phyloP scores from a whole-genome alignment of 345 rosid species.

The Durio zibethinus region DNA sequence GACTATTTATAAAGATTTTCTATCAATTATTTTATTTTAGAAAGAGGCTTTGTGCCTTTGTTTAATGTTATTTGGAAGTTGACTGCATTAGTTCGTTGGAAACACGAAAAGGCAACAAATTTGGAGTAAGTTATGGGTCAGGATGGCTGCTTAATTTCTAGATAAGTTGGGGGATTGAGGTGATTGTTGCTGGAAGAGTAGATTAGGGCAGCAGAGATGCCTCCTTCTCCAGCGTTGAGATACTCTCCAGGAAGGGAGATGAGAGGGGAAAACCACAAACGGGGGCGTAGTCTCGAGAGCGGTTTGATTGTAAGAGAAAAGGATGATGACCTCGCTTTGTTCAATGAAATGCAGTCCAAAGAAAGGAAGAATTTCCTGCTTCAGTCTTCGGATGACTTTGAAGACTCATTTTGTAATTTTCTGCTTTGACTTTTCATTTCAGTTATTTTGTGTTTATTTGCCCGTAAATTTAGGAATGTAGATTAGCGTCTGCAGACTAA shows the following conservation, averaged over 20 bases:
- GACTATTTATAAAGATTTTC: conserved; percentile 3
- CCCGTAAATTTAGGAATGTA: not conserved
- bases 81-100: not conserved
- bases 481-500: conserved; percentile 16
- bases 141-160: not conserved
- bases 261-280: conserved; percentile 55
- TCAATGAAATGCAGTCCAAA: conserved; percentile 80
- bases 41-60: not conserved
- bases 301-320: conserved; percentile 57
- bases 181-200: conserved; percentile 12
- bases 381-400: conserved; percentile 69
- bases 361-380: conserved; percentile 86
- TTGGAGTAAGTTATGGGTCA: conserved; percentile 21
- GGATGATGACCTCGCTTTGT: conserved; percentile 86
- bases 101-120: not conserved
- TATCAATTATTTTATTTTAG: not conserved
- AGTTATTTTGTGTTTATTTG: conserved; percentile 10
- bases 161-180: conserved; percentile 13
- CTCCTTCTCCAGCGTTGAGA: conserved; percentile 81
- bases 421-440: conserved; percentile 12
- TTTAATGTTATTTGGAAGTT: not conserved
- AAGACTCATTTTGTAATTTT: conserved; percentile 80
- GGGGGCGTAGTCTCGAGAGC: conserved; percentile 75
- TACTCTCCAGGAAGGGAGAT: conserved; percentile 73
- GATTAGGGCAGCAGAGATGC: conserved; percentile 44